Evolutionary conservation across 176 grass and related monocot species (phyloP).

Genomic region (Avena eriantha): DNA sequence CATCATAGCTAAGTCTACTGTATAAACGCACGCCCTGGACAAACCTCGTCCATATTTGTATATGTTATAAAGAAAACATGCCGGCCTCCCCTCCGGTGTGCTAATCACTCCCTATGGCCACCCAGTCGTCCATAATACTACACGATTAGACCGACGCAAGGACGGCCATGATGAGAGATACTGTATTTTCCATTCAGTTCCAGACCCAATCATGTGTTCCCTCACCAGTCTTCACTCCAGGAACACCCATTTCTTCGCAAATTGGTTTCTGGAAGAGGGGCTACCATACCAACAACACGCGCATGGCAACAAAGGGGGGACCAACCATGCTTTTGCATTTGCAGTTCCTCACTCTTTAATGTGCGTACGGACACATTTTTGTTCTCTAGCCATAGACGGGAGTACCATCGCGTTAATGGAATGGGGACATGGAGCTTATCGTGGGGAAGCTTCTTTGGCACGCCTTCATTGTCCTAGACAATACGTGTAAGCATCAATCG

Average conservation of each 20-base stretch:
- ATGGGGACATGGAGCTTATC: conserved; percentile 31
- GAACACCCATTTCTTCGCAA: background rate
- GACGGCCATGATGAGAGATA: background rate
- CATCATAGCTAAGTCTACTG: conserved; percentile 38
- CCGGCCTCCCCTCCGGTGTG: background rate
- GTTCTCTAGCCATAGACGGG: conserved; percentile 30
- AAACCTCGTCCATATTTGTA: background rate
- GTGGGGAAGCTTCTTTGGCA: conserved; percentile 50
- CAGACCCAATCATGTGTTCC: conserved; percentile 17
- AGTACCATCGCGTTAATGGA: background rate
- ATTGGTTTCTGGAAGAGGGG: conserved; percentile 28
- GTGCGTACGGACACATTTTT: conserved; percentile 34
- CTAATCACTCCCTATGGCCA: background rate
- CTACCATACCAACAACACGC: conserved; percentile 4
- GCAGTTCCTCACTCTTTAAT: conserved; percentile 30
- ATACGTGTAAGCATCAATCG: conserved; percentile 36
- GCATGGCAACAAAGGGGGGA: conserved; percentile 26
- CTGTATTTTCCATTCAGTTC: background rate
- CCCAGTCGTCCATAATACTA: background rate
- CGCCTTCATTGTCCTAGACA: conserved; percentile 18
- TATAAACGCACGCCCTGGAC: conserved; percentile 44
- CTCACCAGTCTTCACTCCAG: conserved; percentile 5
- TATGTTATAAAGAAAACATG: background rate
- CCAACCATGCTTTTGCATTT: conserved; percentile 22
- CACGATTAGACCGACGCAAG: background rate